Conservation (phyloP, 192 early-diverging fungal genomes). For the Linnemannia schmuckeri region DNA sequence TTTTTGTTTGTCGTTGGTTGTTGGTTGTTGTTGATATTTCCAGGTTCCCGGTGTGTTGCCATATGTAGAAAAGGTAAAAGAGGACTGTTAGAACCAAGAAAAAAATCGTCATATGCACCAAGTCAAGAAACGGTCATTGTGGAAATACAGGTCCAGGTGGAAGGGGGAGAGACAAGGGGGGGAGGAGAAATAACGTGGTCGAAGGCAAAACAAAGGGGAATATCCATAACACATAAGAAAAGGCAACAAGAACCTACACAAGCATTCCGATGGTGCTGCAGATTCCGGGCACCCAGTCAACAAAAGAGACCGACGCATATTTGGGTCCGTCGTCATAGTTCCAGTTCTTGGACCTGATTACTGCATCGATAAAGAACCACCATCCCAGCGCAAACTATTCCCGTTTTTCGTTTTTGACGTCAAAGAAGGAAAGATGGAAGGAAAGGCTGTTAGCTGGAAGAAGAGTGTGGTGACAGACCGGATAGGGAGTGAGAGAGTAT, state of each 20-base stretch:
- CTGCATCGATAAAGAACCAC: constrained; percentile 75
- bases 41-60: neutral
- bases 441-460: neutral
- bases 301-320: constrained; percentile 59
- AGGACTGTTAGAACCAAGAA: neutral
- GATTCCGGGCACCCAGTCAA: constrained; percentile 73
- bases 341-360: constrained; percentile 55
- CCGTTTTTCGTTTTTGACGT: no score
- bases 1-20: neutral
- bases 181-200: neutral
- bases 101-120: neutral
- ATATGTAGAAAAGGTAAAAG: neutral
- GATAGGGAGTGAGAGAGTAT: neutral
- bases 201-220: no score
- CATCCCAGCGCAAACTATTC: constrained; percentile 70
- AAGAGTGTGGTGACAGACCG: no score
- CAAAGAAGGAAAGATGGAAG: neutral
- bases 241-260: constrained; percentile 56
- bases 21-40: neutral
- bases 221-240: neutral
- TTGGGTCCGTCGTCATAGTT: constrained; percentile 17
- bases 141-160: neutral
- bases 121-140: neutral
- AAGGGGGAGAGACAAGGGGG: neutral
- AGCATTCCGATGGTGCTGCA: constrained; percentile 70